Evolutionary conservation across 352 stramenopile species (phyloP), one percentile per base, ranked within the genome.

Genomic region (Discostella stelligera): DNA sequence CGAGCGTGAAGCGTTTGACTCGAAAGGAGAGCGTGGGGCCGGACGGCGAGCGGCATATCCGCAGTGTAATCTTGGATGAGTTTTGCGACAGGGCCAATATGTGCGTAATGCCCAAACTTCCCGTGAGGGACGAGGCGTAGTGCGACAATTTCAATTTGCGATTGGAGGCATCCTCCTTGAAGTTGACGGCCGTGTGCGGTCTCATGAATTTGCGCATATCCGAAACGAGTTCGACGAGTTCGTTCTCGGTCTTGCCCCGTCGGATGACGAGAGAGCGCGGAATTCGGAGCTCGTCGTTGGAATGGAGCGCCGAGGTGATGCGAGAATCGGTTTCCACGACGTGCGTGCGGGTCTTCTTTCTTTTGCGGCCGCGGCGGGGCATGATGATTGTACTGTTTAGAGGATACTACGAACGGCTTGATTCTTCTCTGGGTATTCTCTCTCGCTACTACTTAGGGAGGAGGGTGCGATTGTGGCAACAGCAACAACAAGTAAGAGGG

Each of bases 21-120:
- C 90, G 89, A 87, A 99, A 98, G 39, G 94, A 96, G 3, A 99
- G 79, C 20, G 96, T 98, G 1, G 97, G 97, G 18, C 97, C 97
- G 48, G 94, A 87, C 18, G 96, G 97, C 67, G 96, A 94, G 23
- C 96, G 89, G 20, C 94, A 96, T 62, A 99, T 93, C 79, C 97
- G 94, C 46, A 98, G 87, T 82, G 97, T 98, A n/a, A 98, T 88
- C n/a, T 87, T 90, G 30, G 97, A 90, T n/a, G 81, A 54, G 50
- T 96, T 98, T 89, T 97, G 93, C 10, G 91, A 97, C 55, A 99
- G 95, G n/a, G 96, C 94, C 44, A 98, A 76, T 49, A 99, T 97
- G 86, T 99, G 97, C 16, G 96, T 98, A 66, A 99, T 90, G n/a
- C 96, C 96, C 61, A 99, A 82, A 8, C 95, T 91, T 6, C 92